Evolutionary conservation across 164 flowering plant genomes (phyloP).

Genomic region (Litsea cubeba): DNA sequence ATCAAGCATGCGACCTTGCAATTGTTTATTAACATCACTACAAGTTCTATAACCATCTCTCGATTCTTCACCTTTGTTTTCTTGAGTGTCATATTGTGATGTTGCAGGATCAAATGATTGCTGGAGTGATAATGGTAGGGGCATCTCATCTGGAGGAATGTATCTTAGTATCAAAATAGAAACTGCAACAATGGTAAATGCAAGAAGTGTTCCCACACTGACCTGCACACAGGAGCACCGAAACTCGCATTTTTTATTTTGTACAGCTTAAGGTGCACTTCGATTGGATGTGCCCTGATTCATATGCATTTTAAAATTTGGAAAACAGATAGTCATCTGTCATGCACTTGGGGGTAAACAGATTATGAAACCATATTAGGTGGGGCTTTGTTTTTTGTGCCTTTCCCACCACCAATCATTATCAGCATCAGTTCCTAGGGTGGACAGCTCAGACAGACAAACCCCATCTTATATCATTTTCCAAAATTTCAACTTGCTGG

Average conservation of each 20-base stretch:
- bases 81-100: constrained; percentile 22
- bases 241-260: background rate
- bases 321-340: background rate
- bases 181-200: constrained; percentile 89
- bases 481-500: background rate
- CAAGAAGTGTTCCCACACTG: constrained; percentile 94
- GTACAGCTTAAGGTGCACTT: background rate
- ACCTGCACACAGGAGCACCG: constrained; percentile 28
- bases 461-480: background rate
- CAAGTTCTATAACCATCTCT: constrained; percentile 9
- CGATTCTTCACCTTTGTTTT: constrained; percentile 16
- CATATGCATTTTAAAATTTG: background rate
- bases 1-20: background rate
- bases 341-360: background rate
- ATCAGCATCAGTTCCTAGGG: background rate
- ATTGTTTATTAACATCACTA: background rate
- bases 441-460: background rate
- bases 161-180: constrained; percentile 87
- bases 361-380: background rate
- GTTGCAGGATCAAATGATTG: constrained; percentile 63
- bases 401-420: background rate
- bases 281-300: background rate
- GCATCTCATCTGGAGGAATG: constrained; percentile 89
- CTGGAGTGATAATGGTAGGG: constrained; percentile 77
- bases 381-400: background rate